Percentiles rank a stretch among this genome's conserved stretches.
Conservation (phyloP, 345 rosid genomes). For the Mallotus nudiflorus region DNA sequence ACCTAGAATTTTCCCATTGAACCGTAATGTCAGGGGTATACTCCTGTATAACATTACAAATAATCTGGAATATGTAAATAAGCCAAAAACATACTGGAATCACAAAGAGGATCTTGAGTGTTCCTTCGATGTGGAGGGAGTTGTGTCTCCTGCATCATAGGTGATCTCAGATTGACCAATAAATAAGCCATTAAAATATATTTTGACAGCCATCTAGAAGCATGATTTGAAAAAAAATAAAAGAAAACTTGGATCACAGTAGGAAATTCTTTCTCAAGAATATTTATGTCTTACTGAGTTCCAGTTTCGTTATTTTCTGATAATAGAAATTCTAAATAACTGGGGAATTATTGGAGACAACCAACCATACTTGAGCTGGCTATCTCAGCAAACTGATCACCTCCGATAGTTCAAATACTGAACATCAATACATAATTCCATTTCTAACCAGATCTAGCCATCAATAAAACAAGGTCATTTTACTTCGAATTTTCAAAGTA, state of each 20-base stretch:
- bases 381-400: not conserved
- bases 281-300: not conserved
- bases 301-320: not conserved
- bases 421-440: not conserved
- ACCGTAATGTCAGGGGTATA: not conserved
- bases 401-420: not conserved
- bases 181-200: constrained; percentile 4
- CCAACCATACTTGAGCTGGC: not conserved
- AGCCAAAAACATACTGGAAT: constrained; percentile 33
- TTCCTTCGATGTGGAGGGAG: constrained; percentile 29
- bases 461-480: not conserved
- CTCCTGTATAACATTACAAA: constrained; percentile 1
- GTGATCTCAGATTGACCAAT: constrained; percentile 11
- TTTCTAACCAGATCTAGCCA: not conserved
- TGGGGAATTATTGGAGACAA: not conserved
- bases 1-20: constrained; percentile 18
- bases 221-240: not conserved
- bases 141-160: constrained; percentile 31
- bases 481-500: not conserved
- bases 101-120: constrained; percentile 32
- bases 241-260: not conserved
- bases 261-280: not conserved
- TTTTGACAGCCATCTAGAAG: constrained; percentile 19
- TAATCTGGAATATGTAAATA: constrained; percentile 23
- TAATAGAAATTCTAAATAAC: not conserved